Evolutionary conservation across 164 flowering plant species (phyloP).

Genomic region (Kalanchoe fedtschenkoi): DNA sequence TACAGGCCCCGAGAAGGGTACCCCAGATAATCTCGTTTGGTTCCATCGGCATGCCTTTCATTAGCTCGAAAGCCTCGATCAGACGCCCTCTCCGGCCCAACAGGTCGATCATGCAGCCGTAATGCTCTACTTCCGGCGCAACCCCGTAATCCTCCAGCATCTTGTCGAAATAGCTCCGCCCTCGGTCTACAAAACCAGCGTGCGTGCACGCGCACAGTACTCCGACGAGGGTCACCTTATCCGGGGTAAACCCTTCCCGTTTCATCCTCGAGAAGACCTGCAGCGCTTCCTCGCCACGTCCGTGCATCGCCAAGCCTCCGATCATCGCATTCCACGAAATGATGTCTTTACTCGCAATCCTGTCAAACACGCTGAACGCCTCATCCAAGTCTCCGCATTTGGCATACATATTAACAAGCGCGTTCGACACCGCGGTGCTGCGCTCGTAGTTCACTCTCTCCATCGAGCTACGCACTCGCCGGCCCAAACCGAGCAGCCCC

Average conservation of each 20-base stretch:
- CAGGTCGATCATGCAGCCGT: conserved; percentile 58
- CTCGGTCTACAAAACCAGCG: conserved; percentile 45
- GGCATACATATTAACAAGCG: conserved; percentile 77
- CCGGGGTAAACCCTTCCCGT: conserved; percentile 43
- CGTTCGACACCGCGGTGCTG: conserved; percentile 38
- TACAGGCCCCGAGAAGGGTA: conserved; percentile 51
- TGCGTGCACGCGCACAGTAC: conserved; percentile 58
- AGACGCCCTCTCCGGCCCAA: conserved; percentile 54
- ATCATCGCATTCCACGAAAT: conserved; percentile 78
- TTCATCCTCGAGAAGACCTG: conserved; percentile 49
- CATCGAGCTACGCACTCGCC: conserved; percentile 44
- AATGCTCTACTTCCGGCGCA: conserved; percentile 41
- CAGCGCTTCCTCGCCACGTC: conserved; percentile 49
- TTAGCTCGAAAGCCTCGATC: conserved; percentile 41
- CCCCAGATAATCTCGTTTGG: conserved; percentile 70
- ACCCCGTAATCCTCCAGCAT: conserved; percentile 49
- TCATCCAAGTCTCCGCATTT: conserved; percentile 58
- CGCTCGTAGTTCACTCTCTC: conserved; percentile 23
- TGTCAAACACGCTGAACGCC: conserved; percentile 38
- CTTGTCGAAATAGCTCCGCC: conserved; percentile 28
- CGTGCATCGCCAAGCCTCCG: conserved; percentile 70
- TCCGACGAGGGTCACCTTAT: conserved; percentile 43
- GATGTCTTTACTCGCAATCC: conserved; percentile 37
- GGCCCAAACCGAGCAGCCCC: conserved; percentile 56
- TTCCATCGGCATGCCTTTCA: conserved; percentile 44